A percentile compares a stretch with the other conserved stretches of the same genome.
Evolutionary conservation across 2,329 filamentous ascomycete genomes (phyloP).

Genomic region (Neonectria neomacrospora): DNA sequence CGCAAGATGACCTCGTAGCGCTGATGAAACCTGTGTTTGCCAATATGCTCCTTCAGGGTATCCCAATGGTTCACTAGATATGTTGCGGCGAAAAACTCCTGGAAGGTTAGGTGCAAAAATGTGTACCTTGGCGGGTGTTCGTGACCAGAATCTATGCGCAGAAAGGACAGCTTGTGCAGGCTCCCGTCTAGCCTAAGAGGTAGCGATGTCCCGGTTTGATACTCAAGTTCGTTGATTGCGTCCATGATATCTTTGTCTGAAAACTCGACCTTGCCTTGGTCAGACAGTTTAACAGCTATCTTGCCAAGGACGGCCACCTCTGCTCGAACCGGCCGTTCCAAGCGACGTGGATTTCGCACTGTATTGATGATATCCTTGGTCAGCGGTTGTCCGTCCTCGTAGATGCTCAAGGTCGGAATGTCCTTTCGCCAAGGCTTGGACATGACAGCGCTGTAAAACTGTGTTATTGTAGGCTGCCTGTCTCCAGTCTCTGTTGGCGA

Average conservation of each 20-base stretch:
- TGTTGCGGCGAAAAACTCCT: background rate
- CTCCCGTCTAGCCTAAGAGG: background rate
- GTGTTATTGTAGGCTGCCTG: background rate
- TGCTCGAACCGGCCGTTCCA: background rate
- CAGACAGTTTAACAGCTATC: background rate
- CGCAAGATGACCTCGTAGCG: background rate
- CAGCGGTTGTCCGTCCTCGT: background rate
- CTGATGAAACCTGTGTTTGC: background rate
- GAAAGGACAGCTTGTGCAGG: background rate
- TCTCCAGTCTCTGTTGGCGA: background rate
- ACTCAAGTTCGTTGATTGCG: background rate
- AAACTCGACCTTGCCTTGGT: background rate
- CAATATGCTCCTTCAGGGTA: background rate
- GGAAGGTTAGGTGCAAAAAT: background rate
- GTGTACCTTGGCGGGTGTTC: background rate
- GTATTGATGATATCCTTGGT: background rate
- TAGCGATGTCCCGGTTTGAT: background rate
- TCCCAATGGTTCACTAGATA: background rate
- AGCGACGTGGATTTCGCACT: background rate
- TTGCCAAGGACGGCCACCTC: background rate
- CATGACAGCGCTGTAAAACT: background rate
- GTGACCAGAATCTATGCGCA: background rate
- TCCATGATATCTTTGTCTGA: background rate
- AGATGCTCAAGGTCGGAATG: too few relatives aligned
- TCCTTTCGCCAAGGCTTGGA: too few relatives aligned